A percentile compares a stretch with the other conserved stretches of the same genome.
These are phyloP conservation scores for Oryza coarctata DNA, from an alignment of 176 grass and related monocot species.

Conservation along the genomic window DNA sequence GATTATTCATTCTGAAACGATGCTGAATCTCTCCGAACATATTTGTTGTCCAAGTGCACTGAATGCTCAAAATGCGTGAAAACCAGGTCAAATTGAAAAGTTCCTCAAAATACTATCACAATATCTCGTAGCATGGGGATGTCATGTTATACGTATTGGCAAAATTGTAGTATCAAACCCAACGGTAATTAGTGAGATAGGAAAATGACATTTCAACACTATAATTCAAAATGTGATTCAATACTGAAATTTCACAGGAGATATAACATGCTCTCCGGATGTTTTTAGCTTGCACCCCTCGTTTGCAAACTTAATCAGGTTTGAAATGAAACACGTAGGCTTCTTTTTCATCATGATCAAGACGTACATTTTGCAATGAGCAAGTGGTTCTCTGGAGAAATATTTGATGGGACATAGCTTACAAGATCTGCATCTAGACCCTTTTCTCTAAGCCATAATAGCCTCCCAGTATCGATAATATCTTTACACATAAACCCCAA, in stretches of 20 bases:
- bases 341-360: not conserved
- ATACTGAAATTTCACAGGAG: not conserved
- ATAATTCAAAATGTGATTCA: not conserved
- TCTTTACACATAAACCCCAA: conserved; percentile 89
- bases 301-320: not conserved
- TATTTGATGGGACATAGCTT: conserved; percentile 59
- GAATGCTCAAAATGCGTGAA: not conserved
- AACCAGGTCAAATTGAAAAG: not conserved
- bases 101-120: not conserved
- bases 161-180: not conserved
- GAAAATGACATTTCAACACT: not conserved
- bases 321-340: conserved; percentile 11
- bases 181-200: not conserved
- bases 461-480: conserved; percentile 60
- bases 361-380: conserved; percentile 54
- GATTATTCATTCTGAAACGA: not conserved
- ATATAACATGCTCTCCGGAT: not conserved
- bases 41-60: not conserved
- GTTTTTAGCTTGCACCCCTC: not conserved
- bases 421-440: conserved; percentile 64
- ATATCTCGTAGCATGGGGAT: not conserved
- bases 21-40: not conserved
- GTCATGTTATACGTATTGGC: not conserved
- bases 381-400: conserved; percentile 86
- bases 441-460: conserved; percentile 61